Evolutionary conservation across 2,329 filamentous ascomycete species (phyloP).

Genomic region (Cucurbitaria berberidis): DNA sequence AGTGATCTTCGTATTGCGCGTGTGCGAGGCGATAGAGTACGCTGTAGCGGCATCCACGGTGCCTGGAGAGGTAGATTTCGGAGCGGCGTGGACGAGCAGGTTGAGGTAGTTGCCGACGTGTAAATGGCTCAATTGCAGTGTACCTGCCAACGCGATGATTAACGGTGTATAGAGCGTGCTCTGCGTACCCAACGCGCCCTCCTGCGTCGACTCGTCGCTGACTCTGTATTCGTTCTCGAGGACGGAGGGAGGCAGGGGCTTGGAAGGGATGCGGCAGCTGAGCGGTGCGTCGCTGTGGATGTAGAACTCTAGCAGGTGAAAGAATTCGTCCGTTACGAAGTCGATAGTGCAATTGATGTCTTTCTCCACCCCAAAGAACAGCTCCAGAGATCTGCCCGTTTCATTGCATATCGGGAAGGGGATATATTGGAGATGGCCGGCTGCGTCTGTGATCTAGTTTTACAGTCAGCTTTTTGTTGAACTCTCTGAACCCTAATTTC

Average conservation of each 20-base stretch:
- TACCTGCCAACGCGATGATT: slow-evolving; percentile 87
- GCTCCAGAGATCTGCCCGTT: slow-evolving; percentile 79
- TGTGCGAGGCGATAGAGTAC: slow-evolving; percentile 75
- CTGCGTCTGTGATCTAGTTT: slow-evolving; percentile 71
- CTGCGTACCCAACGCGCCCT: slow-evolving; percentile 45
- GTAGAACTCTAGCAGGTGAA: slow-evolving; percentile 93
- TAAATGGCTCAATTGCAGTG: slow-evolving; percentile 80
- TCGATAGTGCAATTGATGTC: slow-evolving; percentile 86
- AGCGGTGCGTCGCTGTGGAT: slow-evolving; percentile 95
- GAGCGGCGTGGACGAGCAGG: slow-evolving; percentile 77
- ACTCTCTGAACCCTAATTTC: not conserved
- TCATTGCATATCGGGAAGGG: slow-evolving; percentile 92
- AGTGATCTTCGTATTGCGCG: slow-evolving; percentile 69
- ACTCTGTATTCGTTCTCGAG: slow-evolving; percentile 39
- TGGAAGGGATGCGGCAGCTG: slow-evolving; percentile 84
- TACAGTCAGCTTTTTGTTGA: slow-evolving; percentile 2
- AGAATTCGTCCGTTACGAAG: slow-evolving; percentile 78
- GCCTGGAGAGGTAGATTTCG: slow-evolving; percentile 62
- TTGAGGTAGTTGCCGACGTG: slow-evolving; percentile 92
- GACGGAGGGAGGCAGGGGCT: slow-evolving; percentile 62
- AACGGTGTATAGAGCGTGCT: slow-evolving; percentile 71
- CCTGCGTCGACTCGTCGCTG: slow-evolving; percentile 48
- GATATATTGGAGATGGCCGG: slow-evolving; percentile 87
- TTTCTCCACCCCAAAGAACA: slow-evolving; percentile 81
- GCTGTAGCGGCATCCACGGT: slow-evolving; percentile 87